Evolutionary conservation across 2,329 filamentous ascomycete genomes (phyloP).

Genomic region (Ceratocystis ficicola): DNA sequence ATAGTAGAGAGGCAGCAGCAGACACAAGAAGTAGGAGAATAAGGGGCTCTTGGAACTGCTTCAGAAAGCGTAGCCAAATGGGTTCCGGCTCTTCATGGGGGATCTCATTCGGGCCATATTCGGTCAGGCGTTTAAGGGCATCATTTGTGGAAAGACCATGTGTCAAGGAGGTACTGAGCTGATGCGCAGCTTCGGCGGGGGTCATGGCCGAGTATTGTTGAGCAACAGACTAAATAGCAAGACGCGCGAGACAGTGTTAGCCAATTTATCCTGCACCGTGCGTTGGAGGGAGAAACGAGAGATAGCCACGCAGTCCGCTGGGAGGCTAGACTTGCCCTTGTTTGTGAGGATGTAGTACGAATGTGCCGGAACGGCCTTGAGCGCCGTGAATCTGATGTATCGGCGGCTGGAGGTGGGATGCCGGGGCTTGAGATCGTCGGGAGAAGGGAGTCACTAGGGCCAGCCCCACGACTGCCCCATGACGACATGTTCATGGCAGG

Average conservation of each 20-base stretch:
- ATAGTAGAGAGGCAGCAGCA: conserved; percentile 72
- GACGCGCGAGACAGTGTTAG: conserved; percentile 22
- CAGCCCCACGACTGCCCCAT: conserved; percentile 18
- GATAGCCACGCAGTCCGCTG: background rate
- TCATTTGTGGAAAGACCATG: conserved; percentile 71
- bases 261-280: background rate
- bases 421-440: conserved; percentile 21
- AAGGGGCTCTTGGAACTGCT: conserved; percentile 92
- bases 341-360: conserved; percentile 44
- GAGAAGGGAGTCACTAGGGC: conserved; percentile 19
- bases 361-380: conserved; percentile 29
- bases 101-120: conserved; percentile 85
- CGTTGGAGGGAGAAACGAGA: background rate
- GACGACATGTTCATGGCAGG: conserved; percentile 20
- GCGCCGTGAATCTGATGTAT: conserved; percentile 28
- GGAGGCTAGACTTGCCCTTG: conserved; percentile 35
- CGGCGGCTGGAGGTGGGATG: conserved; percentile 22
- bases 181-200: conserved; percentile 64
- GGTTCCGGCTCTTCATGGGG: conserved; percentile 89
- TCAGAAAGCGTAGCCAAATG: conserved; percentile 85
- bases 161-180: conserved; percentile 68
- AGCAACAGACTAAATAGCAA: conserved; percentile 34
- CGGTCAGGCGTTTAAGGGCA: conserved; percentile 64
- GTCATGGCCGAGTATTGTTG: conserved; percentile 56
- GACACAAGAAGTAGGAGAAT: conserved; percentile 87